Conservation (phyloP, 1,139 yeast genomes). For the Magnusiomyces sp. region DNA sequence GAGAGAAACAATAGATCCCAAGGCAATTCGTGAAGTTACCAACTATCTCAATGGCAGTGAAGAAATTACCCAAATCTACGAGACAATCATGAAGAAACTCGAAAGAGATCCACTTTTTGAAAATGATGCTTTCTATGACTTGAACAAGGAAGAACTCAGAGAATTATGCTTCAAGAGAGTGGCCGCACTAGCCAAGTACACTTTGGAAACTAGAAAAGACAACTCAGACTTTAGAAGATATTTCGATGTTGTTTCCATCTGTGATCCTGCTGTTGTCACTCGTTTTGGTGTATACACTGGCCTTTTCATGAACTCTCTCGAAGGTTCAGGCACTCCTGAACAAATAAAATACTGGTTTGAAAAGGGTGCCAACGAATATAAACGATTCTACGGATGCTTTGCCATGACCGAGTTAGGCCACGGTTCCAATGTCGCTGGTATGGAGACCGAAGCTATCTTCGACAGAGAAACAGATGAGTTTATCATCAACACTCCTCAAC, state of each 20-base stretch:
- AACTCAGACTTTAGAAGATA: constrained; percentile 33
- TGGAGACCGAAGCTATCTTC: constrained; percentile 86
- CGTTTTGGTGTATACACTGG: constrained; percentile 67
- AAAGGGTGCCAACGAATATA: constrained; percentile 57
- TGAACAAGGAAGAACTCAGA: constrained; percentile 42
- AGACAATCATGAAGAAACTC: constrained; percentile 39
- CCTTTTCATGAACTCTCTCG: constrained; percentile 57
- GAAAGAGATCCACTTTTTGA: constrained; percentile 52
- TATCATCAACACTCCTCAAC: constrained; percentile 73
- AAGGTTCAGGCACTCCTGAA: constrained; percentile 61
- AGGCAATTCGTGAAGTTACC: constrained; percentile 39
- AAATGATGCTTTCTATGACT: constrained; percentile 45
- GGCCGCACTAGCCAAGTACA: constrained; percentile 38
- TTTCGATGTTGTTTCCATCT: constrained; percentile 36
- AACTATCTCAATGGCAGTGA: constrained; percentile 50
- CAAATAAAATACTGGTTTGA: constrained; percentile 62
- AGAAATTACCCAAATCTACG: constrained; percentile 38
- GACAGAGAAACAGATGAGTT: constrained; percentile 60
- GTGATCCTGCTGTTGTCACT: constrained; percentile 57
- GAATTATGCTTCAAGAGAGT: constrained; percentile 46
- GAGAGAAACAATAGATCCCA: constrained; percentile 40
- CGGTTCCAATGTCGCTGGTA: constrained; percentile 87
- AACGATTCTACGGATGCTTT: constrained; percentile 78
- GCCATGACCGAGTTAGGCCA: constrained; percentile 94
- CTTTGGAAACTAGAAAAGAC: constrained; percentile 41